A percentile compares a stretch with the other conserved stretches of the same genome.
Evolutionary conservation across 768 basidiomycete species (phyloP).

Genomic region (Pisolithus orientalis): DNA sequence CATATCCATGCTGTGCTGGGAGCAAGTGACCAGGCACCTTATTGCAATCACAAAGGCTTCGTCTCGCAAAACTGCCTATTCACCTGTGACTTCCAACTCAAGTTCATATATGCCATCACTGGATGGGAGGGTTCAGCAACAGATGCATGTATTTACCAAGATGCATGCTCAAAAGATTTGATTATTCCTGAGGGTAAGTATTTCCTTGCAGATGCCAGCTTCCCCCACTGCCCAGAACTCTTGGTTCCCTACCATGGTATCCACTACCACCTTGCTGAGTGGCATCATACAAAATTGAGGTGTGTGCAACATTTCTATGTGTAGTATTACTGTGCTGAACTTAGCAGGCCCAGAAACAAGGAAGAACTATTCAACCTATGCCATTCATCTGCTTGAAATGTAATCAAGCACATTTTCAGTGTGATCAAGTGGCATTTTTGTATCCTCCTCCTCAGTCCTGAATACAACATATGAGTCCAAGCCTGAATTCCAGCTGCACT

Average conservation of each 20-base stretch:
- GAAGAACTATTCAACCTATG: conserved; percentile 39
- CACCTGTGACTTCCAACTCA: neutral
- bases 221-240: neutral
- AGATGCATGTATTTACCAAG: neutral
- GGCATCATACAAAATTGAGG: neutral
- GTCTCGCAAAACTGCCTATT: neutral
- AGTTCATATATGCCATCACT: neutral
- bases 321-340: too few species aligned
- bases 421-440: conserved; percentile 26
- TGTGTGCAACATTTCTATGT: neutral
- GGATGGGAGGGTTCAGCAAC: too few species aligned
- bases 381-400: conserved; percentile 34
- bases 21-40: neutral
- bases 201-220: neutral
- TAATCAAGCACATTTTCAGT: conserved; percentile 35
- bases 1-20: neutral
- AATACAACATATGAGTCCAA: conserved; percentile 17
- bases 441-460: conserved; percentile 7
- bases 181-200: neutral
- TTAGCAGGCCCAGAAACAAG: neutral
- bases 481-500: conserved; percentile 16
- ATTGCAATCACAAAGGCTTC: neutral
- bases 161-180: neutral
- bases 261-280: neutral
- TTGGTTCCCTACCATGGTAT: neutral